Conservation (phyloP, 805 yeast species). For the Pichia membranifaciens region DNA sequence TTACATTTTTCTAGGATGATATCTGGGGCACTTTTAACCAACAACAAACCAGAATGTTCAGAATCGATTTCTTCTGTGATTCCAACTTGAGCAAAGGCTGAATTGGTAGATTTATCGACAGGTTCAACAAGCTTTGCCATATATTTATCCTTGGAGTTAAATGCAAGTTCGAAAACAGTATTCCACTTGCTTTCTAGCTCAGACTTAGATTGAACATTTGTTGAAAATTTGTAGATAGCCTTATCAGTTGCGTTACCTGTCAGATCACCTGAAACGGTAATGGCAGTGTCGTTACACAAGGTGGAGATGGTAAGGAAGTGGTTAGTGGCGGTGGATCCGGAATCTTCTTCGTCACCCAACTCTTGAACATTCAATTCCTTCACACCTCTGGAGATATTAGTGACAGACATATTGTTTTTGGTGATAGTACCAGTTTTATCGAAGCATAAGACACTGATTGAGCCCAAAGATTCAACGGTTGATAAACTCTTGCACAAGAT, state of each 20-base stretch:
- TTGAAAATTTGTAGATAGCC: slow-evolving; percentile 36
- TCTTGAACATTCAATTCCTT: slow-evolving; percentile 34
- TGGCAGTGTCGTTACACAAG: not conserved
- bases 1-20: slow-evolving; percentile 3
- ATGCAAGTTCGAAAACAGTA: slow-evolving; percentile 31
- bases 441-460: slow-evolving; percentile 96
- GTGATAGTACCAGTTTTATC: slow-evolving; percentile 98
- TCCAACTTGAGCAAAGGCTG: slow-evolving; percentile 33
- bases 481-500: slow-evolving; percentile 45
- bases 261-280: slow-evolving; percentile 16
- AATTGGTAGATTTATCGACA: slow-evolving; percentile 42
- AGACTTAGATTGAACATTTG: slow-evolving; percentile 14
- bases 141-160: slow-evolving; percentile 42
- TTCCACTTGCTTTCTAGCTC: slow-evolving; percentile 19
- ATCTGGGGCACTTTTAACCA: slow-evolving; percentile 4
- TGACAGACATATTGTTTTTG: slow-evolving; percentile 63
- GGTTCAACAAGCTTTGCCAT: slow-evolving; percentile 32
- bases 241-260: slow-evolving; percentile 46
- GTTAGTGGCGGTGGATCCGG: slow-evolving; percentile 16
- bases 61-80: slow-evolving; percentile 22
- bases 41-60: not conserved
- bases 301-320: slow-evolving; percentile 1
- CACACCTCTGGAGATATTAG: not conserved
- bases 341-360: slow-evolving; percentile 36
- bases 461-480: slow-evolving; percentile 95